A percentile compares a stretch with the other conserved stretches of the same genome.
Conservation (phyloP, 106 monocot genomes). For the Dactylorhiza incarnata region DNA sequence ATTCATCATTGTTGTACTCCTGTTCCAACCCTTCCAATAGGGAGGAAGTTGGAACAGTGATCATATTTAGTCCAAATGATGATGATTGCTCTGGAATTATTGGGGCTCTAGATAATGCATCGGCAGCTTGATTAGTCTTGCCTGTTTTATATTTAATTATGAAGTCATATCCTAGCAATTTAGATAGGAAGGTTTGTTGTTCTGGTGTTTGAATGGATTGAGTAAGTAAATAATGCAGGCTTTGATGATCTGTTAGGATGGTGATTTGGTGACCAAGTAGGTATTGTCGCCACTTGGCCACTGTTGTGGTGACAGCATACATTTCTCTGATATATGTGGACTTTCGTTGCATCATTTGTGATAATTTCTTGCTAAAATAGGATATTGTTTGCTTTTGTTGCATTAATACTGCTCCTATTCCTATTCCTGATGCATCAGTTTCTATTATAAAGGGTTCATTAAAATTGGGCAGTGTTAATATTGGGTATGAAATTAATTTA, state of each 20-base stretch:
- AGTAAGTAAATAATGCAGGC: neutral
- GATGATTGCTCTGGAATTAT: too few relatives aligned
- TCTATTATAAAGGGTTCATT: neutral
- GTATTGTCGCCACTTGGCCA: constrained; percentile 3
- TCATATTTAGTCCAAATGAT: too few relatives aligned
- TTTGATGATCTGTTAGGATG: constrained; percentile 1
- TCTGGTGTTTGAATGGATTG: neutral
- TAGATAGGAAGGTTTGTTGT: neutral
- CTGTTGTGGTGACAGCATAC: neutral
- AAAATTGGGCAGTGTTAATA: neutral
- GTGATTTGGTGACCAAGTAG: neutral
- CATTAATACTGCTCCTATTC: neutral
- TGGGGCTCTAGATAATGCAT: neutral
- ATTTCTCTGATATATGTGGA: neutral
- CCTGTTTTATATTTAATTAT: neutral
- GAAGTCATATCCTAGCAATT: too few relatives aligned
- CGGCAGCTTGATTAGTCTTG: neutral
- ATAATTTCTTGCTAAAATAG: neutral
- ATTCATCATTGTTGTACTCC: too few relatives aligned
- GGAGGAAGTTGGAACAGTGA: too few relatives aligned
- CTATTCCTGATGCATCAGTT: neutral
- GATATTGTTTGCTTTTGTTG: neutral
- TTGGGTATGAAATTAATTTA: neutral
- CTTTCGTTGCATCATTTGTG: too few relatives aligned
- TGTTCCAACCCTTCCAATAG: too few relatives aligned